Evolutionary conservation across 1,284 basidiomycete species (phyloP), one percentile per base, ranked within the genome.

Genomic region (Fereydounia khargensis): DNA sequence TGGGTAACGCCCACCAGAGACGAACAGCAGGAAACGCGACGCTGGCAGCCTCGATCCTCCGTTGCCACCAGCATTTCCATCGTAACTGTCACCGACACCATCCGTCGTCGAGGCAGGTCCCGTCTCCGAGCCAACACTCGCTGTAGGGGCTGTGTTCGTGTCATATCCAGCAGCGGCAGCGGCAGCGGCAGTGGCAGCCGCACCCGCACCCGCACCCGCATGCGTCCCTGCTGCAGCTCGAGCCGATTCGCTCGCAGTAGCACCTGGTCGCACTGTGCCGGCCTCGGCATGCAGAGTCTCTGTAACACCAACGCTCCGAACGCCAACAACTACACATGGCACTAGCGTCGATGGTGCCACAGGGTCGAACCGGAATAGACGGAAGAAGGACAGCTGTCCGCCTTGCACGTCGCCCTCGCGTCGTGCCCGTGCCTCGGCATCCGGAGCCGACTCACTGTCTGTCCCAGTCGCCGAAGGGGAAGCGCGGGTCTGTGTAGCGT

Each of bases 371-470:
- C 69, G 56, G 57, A 66, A 71, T 20, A 72, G 49, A 6, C 71
- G 70, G 64, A 68, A 74, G 46, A 74, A 74, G 16, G 65, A 63
- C 6, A 74, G 51, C 27, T 72, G 64, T 20, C 68, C 70, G 19
- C 51, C 46, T 42, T 64, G 51, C 25, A 73, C 41, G 32, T 73
- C 70, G 17, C 54, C 39, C 10, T 65, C 45, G 6, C 69, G 45
- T 24, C 69, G 45, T 3, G 42, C 51, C 20, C 47, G 44, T 22
- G 54, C 43, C 33, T 60, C 60, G 20, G 41, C 28, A 19, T 51
- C 42, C 8, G 25, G 25, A 27, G 25, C 25, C 25, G 25, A 14
- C 8, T 27, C 25, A 27, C 14, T 27, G 8, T 27, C 25, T 22
- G n/a, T 28, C 48, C 8, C 28, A 31, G 30, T n/a, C n/a, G n/a